Evolutionary conservation across 1,284 basidiomycete species (phyloP), one percentile per base, ranked within the genome.

Genomic region (Ganoderma leucocontextum): DNA sequence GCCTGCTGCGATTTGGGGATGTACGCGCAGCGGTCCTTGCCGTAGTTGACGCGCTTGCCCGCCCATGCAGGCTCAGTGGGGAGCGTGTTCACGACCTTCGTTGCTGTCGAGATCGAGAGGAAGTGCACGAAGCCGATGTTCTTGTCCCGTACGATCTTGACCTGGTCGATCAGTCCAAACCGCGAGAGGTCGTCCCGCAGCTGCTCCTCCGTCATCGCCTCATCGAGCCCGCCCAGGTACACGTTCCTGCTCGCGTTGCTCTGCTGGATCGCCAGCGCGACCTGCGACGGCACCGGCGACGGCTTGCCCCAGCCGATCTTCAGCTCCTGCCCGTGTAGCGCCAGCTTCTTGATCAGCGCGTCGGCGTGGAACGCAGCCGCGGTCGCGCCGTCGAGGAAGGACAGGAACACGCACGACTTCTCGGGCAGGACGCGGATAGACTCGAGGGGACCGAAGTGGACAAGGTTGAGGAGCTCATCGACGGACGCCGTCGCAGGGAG

Each of bases 121-220:
- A 98, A 98, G 82, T 98, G 96, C 49, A 98, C 94, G 78, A 98
- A 98, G 8, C 95, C 96, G 72, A 98, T 98, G 77, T 97, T 96
- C 87, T 98, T 98, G 85, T 98, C 96, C 70, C 95, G 85, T 52
- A 98, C 96, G 77, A 98, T 97, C 87, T 98, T 98, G 78, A 98
- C 95, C 80, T 98, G 96, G 81, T 98, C 96, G 77, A 98, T 98
- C 55, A 96, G 85, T n/a, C 96, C 96, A 76, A 96, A 98, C 52
- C 93, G 86, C 76, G 88, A 91, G 63, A 95, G 84, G 77, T 97
- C 95, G 71, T 97, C 95, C 38, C 96, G 83, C 55, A 98, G 83
- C 79, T 90, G 89, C 82, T 97, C 94, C 83, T 98, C 96, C 0
- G 95, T 97, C 82, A 91, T 89, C 59, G 84, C 85, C 80, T 97